Percentiles rank a stretch among this genome's conserved stretches.
phyloP scores from a whole-genome alignment of 306 rosid genomes.

The Pyrus bretschneideri region DNA sequence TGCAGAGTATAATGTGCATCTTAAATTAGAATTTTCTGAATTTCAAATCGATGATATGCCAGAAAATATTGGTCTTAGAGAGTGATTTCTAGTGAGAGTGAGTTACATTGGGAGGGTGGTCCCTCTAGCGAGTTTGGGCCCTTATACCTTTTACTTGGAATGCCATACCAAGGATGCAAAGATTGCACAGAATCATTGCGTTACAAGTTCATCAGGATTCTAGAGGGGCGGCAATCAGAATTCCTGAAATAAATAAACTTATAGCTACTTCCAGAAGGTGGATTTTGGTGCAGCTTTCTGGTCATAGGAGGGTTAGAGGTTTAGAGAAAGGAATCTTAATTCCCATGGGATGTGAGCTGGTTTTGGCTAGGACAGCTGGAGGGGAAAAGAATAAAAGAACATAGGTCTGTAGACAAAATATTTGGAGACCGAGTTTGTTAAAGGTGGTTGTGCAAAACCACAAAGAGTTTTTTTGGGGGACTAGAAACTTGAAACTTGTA shows the following conservation, averaged over 20 bases:
- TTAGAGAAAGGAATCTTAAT: neutral
- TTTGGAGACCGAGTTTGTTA: neutral
- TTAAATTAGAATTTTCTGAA: neutral
- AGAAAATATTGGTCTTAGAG: neutral
- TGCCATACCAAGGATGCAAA: neutral
- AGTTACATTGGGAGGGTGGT: neutral
- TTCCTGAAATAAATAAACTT: neutral
- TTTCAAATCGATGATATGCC: neutral
- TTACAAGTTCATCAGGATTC: neutral
- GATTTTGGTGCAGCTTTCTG: neutral
- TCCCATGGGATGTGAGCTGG: neutral
- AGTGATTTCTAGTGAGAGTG: neutral
- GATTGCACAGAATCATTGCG: neutral
- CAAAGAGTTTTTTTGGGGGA: neutral
- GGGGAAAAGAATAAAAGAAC: neutral
- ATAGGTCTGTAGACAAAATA: neutral
- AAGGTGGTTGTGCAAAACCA: neutral
- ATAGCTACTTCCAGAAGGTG: neutral
- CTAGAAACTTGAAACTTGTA: neutral
- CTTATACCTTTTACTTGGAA: no score
- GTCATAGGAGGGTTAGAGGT: neutral
- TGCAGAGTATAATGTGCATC: neutral
- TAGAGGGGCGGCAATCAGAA: neutral
- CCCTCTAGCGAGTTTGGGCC: neutral
- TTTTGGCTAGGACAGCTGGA: neutral